Percentiles rank a stretch among this genome's conserved stretches.
Conservation (phyloP, 78 protist species). For the Planoprotostelium fungivorum region DNA sequence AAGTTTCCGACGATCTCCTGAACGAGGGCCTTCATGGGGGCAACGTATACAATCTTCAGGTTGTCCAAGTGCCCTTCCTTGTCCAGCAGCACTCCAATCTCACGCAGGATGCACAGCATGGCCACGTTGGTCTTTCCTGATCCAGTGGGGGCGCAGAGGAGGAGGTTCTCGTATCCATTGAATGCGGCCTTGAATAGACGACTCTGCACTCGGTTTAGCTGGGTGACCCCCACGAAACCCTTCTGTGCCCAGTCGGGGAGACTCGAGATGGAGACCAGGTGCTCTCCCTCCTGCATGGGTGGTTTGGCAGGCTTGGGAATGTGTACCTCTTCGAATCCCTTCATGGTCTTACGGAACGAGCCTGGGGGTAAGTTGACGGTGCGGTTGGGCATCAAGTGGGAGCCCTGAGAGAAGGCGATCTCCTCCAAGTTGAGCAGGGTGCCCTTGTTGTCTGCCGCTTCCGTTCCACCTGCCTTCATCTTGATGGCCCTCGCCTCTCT, state of each 20-base stretch:
- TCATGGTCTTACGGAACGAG: conserved; percentile 35
- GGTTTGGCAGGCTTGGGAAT: neutral
- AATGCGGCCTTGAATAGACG: conserved; percentile 79
- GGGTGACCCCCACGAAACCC: neutral
- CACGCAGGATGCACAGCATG: conserved; percentile 62
- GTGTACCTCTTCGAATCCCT: conserved; percentile 85
- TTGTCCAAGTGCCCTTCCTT: conserved; percentile 34
- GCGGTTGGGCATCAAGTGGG: conserved; percentile 84
- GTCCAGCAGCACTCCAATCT: conserved; percentile 28
- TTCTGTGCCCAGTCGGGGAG: neutral
- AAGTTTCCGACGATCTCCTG: conserved; percentile 83
- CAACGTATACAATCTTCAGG: conserved; percentile 97
- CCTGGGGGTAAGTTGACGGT: conserved; percentile 74
- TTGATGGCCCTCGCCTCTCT: neutral
- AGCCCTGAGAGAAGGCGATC: conserved; percentile 77
- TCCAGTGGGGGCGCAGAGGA: conserved; percentile 97
- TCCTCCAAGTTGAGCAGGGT: conserved; percentile 74
- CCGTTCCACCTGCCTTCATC: neutral
- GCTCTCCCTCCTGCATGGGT: conserved; percentile 5
- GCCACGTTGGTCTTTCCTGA: conserved; percentile 81
- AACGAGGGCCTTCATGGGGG: conserved; percentile 99
- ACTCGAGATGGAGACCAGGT: neutral
- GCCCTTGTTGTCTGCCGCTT: neutral
- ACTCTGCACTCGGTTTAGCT: conserved; percentile 11
- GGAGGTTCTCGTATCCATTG: conserved; percentile 83